These are phyloP conservation scores for Periglandula ipomoeae DNA, from an alignment of 2,329 filamentous ascomycete species.

Conservation along the genomic window DNA sequence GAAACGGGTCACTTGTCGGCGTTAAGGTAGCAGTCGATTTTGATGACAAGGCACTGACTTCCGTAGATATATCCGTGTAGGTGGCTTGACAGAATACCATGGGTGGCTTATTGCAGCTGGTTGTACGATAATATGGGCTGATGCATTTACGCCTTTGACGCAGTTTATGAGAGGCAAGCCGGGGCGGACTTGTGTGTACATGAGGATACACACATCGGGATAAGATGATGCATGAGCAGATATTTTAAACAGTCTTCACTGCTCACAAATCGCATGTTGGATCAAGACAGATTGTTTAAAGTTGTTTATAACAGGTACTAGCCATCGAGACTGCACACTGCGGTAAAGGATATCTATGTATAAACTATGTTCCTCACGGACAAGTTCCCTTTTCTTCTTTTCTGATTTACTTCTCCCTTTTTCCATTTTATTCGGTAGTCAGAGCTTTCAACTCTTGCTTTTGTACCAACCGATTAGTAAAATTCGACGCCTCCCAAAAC, in stretches of 20 bases:
- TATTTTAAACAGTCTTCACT: not conserved
- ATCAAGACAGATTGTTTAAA: not conserved
- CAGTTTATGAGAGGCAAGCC: too few species aligned
- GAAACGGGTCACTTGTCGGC: too few species aligned
- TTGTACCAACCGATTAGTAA: not conserved
- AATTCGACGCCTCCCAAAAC: conserved; percentile 5
- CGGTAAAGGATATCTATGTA: not conserved
- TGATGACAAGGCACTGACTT: too few species aligned
- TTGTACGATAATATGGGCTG: too few species aligned
- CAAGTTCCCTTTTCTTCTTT: not conserved
- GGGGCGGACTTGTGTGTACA: too few species aligned
- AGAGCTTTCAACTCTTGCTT: not conserved
- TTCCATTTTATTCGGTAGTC: not conserved
- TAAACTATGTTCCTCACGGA: not conserved
- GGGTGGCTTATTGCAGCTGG: too few species aligned
- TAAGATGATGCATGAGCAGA: too few species aligned
- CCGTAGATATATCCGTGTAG: too few species aligned
- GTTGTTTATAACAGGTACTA: not conserved
- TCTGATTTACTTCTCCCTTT: not conserved
- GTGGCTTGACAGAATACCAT: too few species aligned
- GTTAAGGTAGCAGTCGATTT: too few species aligned
- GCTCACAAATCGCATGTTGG: not conserved
- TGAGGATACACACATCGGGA: too few species aligned
- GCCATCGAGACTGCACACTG: not conserved
- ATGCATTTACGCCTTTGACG: too few species aligned